Conservation (phyloP, 306 rosid species). For the Sicyos edulis region DNA sequence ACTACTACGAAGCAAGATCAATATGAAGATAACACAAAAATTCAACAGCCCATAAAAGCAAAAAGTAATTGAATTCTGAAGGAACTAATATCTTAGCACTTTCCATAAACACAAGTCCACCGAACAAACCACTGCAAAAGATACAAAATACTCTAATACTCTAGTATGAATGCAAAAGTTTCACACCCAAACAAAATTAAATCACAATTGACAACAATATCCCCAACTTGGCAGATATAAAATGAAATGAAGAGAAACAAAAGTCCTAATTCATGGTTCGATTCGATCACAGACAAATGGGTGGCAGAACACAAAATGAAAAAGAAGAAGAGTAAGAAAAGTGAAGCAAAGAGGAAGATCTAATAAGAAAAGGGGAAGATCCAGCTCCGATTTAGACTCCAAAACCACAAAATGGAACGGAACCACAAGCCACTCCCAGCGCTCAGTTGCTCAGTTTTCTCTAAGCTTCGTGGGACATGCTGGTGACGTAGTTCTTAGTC, state of each 20-base stretch:
- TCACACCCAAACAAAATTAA: background rate
- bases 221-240: background rate
- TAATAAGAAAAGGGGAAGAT: background rate
- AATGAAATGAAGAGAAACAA: background rate
- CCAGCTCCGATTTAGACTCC: background rate
- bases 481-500: conserved; percentile 7
- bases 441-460: background rate
- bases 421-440: background rate
- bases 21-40: background rate
- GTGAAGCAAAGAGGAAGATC: background rate
- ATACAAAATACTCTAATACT: background rate
- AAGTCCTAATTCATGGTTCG: background rate
- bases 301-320: background rate
- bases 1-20: background rate
- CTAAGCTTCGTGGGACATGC: background rate
- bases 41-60: background rate
- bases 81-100: background rate
- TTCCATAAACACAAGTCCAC: background rate
- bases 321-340: background rate
- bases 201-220: background rate
- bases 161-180: background rate
- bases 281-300: background rate
- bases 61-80: background rate
- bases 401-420: background rate
- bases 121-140: background rate